Evolutionary conservation across 805 yeast genomes (phyloP).

Genomic region (Metschnikowia bowlesiae): DNA sequence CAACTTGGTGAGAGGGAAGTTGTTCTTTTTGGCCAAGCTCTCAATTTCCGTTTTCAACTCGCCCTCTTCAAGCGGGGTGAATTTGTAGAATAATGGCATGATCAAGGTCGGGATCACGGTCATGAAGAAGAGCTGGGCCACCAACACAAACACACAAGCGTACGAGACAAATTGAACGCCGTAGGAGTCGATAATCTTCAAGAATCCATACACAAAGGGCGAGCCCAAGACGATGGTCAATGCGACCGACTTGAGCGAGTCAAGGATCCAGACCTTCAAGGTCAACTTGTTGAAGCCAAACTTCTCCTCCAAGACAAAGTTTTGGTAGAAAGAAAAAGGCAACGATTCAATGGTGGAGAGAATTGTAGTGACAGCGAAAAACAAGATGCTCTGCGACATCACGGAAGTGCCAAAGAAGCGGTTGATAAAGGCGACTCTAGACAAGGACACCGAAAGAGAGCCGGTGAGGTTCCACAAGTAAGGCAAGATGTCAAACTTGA

Average conservation of each 20-base stretch:
- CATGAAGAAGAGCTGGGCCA: conserved; percentile 67
- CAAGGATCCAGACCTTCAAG: conserved; percentile 63
- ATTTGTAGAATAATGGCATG: conserved; percentile 89
- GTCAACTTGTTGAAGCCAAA: conserved; percentile 93
- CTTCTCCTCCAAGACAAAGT: conserved; percentile 86
- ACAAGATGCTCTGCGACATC: conserved; percentile 63
- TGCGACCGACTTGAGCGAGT: conserved; percentile 56
- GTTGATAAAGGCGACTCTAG: conserved; percentile 31
- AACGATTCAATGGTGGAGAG: conserved; percentile 51
- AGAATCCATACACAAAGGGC: conserved; percentile 68
- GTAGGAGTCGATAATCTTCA: conserved; percentile 74
- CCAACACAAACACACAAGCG: conserved; percentile 65
- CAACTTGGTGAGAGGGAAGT: conserved; percentile 82
- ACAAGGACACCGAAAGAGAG: conserved; percentile 51
- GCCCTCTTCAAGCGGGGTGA: conserved; percentile 86
- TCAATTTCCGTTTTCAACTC: conserved; percentile 81
- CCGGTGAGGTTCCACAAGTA: conserved; percentile 49
- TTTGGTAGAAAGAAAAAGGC: conserved; percentile 71
- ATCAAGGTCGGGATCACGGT: conserved; percentile 80
- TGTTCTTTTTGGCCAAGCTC: conserved; percentile 64
- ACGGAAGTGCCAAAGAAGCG: conserved; percentile 45
- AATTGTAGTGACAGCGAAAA: conserved; percentile 52
- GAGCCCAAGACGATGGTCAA: conserved; percentile 59
- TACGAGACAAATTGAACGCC: conserved; percentile 82
- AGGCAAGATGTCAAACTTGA: conserved; percentile 52